phyloP scores from a whole-genome alignment of 805 yeast species.

The Starmerella khaoyaiensis region DNA sequence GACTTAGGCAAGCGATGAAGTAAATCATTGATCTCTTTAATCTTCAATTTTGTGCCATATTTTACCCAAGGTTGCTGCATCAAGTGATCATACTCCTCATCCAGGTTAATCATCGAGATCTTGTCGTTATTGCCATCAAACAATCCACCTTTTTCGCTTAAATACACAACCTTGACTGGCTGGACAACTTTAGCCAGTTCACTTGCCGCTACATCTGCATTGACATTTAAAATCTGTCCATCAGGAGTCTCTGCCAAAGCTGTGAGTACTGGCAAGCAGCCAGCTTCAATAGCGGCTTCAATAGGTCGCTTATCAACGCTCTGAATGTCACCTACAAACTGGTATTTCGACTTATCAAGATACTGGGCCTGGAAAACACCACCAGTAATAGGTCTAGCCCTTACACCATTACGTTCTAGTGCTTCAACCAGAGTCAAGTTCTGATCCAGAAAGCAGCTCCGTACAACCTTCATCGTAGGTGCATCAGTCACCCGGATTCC shows the following conservation, averaged over 20 bases:
- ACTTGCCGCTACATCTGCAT: slow-evolving; percentile 98
- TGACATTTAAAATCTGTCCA: slow-evolving; percentile 92
- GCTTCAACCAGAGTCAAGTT: slow-evolving; percentile 92
- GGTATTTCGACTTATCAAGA: slow-evolving; percentile 78
- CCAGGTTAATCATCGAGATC: slow-evolving; percentile 79
- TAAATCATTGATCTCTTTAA: slow-evolving; percentile 89
- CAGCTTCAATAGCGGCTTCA: slow-evolving; percentile 90
- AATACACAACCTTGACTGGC: slow-evolving; percentile 90
- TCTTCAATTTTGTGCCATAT: slow-evolving; percentile 94
- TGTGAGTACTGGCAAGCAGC: slow-evolving; percentile 91
- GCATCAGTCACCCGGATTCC: slow-evolving; percentile 94
- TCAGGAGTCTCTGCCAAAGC: slow-evolving; percentile 93
- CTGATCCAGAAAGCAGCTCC: slow-evolving; percentile 90
- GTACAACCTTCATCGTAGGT: slow-evolving; percentile 89
- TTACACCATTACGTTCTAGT: slow-evolving; percentile 88
- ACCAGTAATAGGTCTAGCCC: slow-evolving; percentile 95
- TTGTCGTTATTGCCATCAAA: slow-evolving; percentile 85
- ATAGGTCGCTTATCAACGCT: slow-evolving; percentile 79
- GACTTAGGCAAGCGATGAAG: slow-evolving; percentile 91
- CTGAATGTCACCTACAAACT: slow-evolving; percentile 80
- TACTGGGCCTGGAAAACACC: slow-evolving; percentile 94
- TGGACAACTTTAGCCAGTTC: slow-evolving; percentile 93
- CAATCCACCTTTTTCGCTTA: slow-evolving; percentile 96
- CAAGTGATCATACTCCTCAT: slow-evolving; percentile 86
- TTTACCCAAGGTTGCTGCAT: slow-evolving; percentile 96